Base-by-base conservation (phyloP, 2,329 filamentous ascomycete species). In the Sphaceloma murrayae region DNA sequence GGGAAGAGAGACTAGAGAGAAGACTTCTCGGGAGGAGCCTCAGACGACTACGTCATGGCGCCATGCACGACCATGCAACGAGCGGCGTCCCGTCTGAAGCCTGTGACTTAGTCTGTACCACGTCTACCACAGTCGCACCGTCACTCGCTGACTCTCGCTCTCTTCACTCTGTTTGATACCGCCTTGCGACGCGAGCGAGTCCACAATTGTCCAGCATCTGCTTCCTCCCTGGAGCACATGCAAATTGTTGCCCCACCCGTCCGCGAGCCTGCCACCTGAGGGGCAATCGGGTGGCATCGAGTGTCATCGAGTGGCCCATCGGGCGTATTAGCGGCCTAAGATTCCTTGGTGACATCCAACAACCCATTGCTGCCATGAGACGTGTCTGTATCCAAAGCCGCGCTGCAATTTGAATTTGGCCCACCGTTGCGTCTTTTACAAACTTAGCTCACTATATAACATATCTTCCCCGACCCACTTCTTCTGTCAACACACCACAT, bases 1-100 rank as follows among this genome's bases (percentile, higher is more conserved):
- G n/a, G n/a, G n/a, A n/a, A n/a, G n/a, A n/a, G n/a, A n/a, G n/a
- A n/a, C n/a, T n/a, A n/a, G n/a, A n/a, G n/a, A n/a, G n/a, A n/a
- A n/a, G n/a, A n/a, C n/a, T n/a, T n/a, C n/a, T n/a, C n/a, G n/a
- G n/a, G n/a, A n/a, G n/a, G n/a, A n/a, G n/a, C n/a, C n/a, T n/a
- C n/a, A n/a, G n/a, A n/a, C n/a, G n/a, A n/a, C n/a, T n/a, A n/a
- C 36, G 36, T 40, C 36, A 40, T 40, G 24, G 36, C 36, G 36
- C 24, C 13, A 27, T 40, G 24, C 24, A 40, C 24, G 36, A 40
- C 36, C 36, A 26, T 40, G n/a, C n/a, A n/a, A n/a, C n/a, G n/a
- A n/a, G n/a, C n/a, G n/a, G n/a, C n/a, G n/a, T n/a, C n/a, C n/a
- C n/a, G n/a, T n/a, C n/a, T n/a, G n/a, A n/a, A n/a, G n/a, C n/a